phyloP scores from a whole-genome alignment of 2,329 filamentous ascomycete species.

The Akanthomyces muscarius region DNA sequence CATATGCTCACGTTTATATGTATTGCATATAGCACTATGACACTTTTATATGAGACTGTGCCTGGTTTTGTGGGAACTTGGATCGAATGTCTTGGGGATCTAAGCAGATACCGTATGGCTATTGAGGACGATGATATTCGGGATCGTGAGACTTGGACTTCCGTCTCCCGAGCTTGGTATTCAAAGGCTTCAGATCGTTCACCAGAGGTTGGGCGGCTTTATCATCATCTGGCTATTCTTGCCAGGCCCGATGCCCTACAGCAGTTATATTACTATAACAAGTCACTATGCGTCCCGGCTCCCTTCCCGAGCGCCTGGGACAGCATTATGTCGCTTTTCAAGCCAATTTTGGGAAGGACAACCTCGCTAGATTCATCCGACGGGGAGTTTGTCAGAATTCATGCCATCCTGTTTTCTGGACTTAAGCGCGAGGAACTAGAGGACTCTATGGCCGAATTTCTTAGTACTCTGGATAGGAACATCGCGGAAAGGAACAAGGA shows the following conservation, averaged over 20 bases:
- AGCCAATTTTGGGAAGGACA: constrained; percentile 46
- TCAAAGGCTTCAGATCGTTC: constrained; percentile 72
- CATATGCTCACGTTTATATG: constrained; percentile 93
- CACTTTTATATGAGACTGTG: constrained; percentile 79
- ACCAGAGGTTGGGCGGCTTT: constrained; percentile 72
- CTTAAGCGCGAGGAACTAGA: constrained; percentile 45
- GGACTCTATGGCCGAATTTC: constrained; percentile 44
- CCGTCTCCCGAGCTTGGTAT: constrained; percentile 80
- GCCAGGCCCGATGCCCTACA: constrained; percentile 65
- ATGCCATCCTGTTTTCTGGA: constrained; percentile 60
- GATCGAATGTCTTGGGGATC: constrained; percentile 88
- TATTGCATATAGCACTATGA: constrained; percentile 85
- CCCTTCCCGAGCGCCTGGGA: constrained; percentile 66
- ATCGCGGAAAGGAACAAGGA: constrained; percentile 49
- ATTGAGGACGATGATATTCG: constrained; percentile 78
- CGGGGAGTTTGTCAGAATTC: constrained; percentile 57
- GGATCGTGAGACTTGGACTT: constrained; percentile 77
- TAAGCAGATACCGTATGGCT: constrained; percentile 81
- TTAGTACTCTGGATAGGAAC: constrained; percentile 50
- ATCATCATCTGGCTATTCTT: constrained; percentile 83
- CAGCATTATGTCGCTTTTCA: constrained; percentile 66
- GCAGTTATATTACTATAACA: constrained; percentile 69
- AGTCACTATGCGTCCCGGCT: constrained; percentile 63
- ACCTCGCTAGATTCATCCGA: constrained; percentile 44
- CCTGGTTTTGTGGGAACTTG: constrained; percentile 80